These are phyloP conservation scores for Logfia minima DNA, from an alignment of 129 eudicot genomes.

Conservation along the genomic window DNA sequence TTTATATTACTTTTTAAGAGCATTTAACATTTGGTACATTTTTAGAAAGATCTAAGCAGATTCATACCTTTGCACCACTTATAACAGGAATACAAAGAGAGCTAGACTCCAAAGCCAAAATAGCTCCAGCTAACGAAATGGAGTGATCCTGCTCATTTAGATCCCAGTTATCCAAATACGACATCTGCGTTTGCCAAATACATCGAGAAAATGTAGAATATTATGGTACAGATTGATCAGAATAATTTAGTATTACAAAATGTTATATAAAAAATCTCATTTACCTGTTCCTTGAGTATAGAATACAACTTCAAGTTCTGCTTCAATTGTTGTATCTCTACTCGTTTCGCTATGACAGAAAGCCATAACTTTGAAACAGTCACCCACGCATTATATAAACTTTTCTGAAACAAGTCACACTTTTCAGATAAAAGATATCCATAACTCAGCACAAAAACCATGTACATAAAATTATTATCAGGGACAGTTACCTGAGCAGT, in stretches of 20 bases:
- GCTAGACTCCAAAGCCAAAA: constrained; percentile 37
- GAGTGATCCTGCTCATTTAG: constrained; percentile 24
- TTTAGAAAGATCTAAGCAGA: not conserved
- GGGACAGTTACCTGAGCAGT: constrained; percentile 54
- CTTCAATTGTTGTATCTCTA: constrained; percentile 43
- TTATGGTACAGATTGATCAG: not conserved
- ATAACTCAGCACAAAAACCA: not conserved
- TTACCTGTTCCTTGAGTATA: constrained; percentile 36
- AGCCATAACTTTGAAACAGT: constrained; percentile 43
- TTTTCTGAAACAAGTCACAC: constrained; percentile 46
- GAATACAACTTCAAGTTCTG: constrained; percentile 32
- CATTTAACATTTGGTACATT: too few species aligned
- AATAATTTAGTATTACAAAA: not conserved
- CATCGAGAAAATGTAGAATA: not conserved
- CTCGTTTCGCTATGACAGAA: constrained; percentile 45
- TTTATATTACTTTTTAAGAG: not conserved
- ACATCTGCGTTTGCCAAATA: constrained; percentile 26
- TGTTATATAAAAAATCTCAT: not conserved
- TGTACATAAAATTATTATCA: not conserved
- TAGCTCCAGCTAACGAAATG: constrained; percentile 32
- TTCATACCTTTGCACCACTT: constrained; percentile 38
- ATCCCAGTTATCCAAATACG: constrained; percentile 36
- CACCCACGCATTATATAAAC: constrained; percentile 65
- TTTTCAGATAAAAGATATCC: not conserved
- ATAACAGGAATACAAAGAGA: constrained; percentile 39